Base-by-base conservation (phyloP, 352 stramenopile genomes). In the Globisporangium cederbergense region DNA sequence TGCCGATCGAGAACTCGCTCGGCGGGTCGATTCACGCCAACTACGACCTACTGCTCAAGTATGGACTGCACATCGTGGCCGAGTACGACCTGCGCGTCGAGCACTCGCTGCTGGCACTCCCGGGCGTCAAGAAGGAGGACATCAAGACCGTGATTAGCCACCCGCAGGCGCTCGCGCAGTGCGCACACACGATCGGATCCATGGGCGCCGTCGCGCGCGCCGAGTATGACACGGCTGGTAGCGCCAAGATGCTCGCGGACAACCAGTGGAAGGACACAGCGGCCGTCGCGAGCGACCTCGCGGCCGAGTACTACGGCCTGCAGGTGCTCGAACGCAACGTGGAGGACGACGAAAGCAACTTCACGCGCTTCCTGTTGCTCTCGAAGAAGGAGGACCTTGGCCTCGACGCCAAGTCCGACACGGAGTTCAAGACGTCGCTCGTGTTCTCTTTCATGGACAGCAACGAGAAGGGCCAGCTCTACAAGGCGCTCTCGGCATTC, bases 151-250 rank as follows among this genome's bases (percentile, higher is more conserved):
- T 98, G 47, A 98, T 98, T 65, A 98, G 89, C 63, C 96, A 99
- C 78, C 93, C 95, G 32, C 96, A 99, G 74, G 96, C 96, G 20
- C 81, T 99, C 60, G 96, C 96, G 56, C 96, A 99, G 76, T 99
- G 95, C 74, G 89, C 98, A 57, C 90, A 98, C 75, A 98, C 97
- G 64, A 91, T 99, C 51, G 77, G 91, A 32, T 76, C 79, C 42
- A 82, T 97, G 65, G 88, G 89, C 4, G 79, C 78, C 13, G 85
- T 93, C 53, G 77, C 77, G 13, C 88, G 90, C 1, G 79, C 89
- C 3, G 97, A 96, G 67, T 99, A 99, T 76, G 97, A 99, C 79
- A 99, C 97, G 20, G 97, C 97, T 5, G 96, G 97, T 45, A 98
- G 86, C 67, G 96, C 96, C 69, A 99, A 99, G 79, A 98, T 99